phyloP scores from a whole-genome alignment of 352 stramenopile genomes.

The Phytophthora boehmeriae region DNA sequence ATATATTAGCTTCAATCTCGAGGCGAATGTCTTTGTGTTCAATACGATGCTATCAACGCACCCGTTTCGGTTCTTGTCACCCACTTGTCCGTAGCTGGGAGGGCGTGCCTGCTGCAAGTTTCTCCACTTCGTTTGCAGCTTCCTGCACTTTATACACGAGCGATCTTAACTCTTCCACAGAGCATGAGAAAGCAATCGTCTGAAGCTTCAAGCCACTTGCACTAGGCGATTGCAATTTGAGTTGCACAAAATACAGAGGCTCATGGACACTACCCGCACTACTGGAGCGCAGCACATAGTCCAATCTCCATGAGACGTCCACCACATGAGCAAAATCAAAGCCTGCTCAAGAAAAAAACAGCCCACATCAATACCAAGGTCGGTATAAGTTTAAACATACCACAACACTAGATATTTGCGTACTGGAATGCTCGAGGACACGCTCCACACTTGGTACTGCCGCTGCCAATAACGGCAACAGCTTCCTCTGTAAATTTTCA shows the following conservation, averaged over 20 bases:
- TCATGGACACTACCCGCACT: slow-evolving; percentile 58
- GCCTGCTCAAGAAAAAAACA: slow-evolving; percentile 28
- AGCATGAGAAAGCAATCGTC: slow-evolving; percentile 62
- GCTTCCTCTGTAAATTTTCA: slow-evolving; percentile 23
- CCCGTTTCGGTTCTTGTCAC: slow-evolving; percentile 9
- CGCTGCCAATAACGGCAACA: slow-evolving; percentile 23
- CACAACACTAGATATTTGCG: slow-evolving; percentile 2
- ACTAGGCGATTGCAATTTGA: slow-evolving; percentile 60
- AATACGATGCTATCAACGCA: background rate
- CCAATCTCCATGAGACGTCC: slow-evolving; percentile 70
- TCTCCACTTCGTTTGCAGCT: slow-evolving; percentile 63
- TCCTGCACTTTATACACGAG: slow-evolving; percentile 80
- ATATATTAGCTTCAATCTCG: slow-evolving; percentile 17
- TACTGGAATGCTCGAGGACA: slow-evolving; percentile 45
- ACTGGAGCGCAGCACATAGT: slow-evolving; percentile 71
- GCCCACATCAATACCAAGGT: background rate
- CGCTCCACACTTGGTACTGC: slow-evolving; percentile 27
- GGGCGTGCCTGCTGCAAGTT: slow-evolving; percentile 35
- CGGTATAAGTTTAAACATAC: background rate
- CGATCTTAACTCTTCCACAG: slow-evolving; percentile 67
- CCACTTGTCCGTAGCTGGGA: slow-evolving; percentile 16
- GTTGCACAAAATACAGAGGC: slow-evolving; percentile 67
- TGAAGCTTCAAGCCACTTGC: slow-evolving; percentile 28
- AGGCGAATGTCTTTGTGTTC: background rate
- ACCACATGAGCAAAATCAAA: slow-evolving; percentile 82